phyloP scores from a whole-genome alignment of 495 filamentous ascomycete species.

The Aeminium ludgeri region DNA sequence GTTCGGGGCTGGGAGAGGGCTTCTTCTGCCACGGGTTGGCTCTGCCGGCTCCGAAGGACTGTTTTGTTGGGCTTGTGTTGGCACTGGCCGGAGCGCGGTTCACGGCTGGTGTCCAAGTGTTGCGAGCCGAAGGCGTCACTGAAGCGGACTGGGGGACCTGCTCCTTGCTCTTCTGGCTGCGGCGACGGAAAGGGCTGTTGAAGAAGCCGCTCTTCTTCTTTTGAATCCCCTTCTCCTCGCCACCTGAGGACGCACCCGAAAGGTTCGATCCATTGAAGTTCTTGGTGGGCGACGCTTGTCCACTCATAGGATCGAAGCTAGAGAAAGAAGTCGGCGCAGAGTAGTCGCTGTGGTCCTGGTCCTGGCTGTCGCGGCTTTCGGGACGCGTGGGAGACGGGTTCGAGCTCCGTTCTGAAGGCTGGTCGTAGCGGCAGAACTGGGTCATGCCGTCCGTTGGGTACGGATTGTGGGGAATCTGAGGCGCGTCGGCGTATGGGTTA shows the following conservation, averaged over 20 bases:
- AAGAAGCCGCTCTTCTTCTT: conserved; percentile 92
- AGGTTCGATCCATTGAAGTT: conserved; percentile 34
- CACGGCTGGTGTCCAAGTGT: conserved; percentile 41
- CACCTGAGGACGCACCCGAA: conserved; percentile 23
- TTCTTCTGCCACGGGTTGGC: conserved; percentile 16
- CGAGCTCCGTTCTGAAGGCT: conserved; percentile 71
- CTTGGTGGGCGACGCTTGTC: conserved; percentile 52
- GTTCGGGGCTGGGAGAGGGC: conserved; percentile 36
- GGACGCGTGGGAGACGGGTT: conserved; percentile 57
- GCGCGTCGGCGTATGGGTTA: conserved; percentile 47
- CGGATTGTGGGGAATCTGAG: conserved; percentile 70
- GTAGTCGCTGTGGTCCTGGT: conserved; percentile 69
- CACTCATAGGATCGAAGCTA: conserved; percentile 42
- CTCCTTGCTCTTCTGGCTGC: conserved; percentile 79
- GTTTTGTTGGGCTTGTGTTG: conserved; percentile 24
- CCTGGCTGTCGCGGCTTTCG: conserved; percentile 62
- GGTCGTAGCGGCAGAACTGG: conserved; percentile 82
- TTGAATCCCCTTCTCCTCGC: conserved; percentile 48
- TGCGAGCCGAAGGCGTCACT: conserved; percentile 28
- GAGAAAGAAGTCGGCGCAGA: conserved; percentile 84
- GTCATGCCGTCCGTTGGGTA: conserved; percentile 97
- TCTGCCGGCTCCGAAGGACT: conserved; percentile 13
- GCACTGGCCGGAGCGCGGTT: conserved; percentile 15
- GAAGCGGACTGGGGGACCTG: conserved; percentile 13
- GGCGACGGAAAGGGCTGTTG: conserved; percentile 86